These are phyloP conservation scores for Candida gorgasii DNA, from an alignment of 805 yeast genomes.

Conservation along the genomic window DNA sequence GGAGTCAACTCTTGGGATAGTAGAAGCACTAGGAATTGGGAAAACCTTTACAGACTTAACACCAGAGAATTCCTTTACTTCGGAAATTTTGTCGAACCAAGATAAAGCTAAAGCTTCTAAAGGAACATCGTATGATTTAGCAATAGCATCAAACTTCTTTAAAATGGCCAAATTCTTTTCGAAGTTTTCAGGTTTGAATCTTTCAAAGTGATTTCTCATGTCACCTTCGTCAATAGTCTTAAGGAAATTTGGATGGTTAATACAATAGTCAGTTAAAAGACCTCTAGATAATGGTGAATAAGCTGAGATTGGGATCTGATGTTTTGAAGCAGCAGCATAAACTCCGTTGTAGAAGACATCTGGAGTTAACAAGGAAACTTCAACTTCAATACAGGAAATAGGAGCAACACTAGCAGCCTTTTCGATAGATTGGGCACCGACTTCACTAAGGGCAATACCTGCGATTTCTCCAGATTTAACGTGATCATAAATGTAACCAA, in stretches of 20 bases:
- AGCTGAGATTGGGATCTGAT: conserved; percentile 66
- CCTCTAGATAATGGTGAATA: conserved; percentile 89
- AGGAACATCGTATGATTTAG: neutral
- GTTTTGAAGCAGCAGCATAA: conserved; percentile 56
- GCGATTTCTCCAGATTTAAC: conserved; percentile 66
- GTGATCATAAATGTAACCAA: conserved; percentile 55
- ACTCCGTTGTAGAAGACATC: conserved; percentile 68
- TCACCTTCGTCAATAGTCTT: conserved; percentile 7
- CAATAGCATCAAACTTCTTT: conserved; percentile 34
- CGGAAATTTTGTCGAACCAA: conserved; percentile 61
- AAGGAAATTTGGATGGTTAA: conserved; percentile 25
- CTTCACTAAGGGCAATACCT: conserved; percentile 77
- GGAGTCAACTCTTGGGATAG: conserved; percentile 56
- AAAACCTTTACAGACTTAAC: conserved; percentile 47
- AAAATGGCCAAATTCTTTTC: conserved; percentile 53
- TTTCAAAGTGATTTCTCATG: conserved; percentile 23
- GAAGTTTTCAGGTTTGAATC: conserved; percentile 59
- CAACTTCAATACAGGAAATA: conserved; percentile 73
- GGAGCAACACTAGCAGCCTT: conserved; percentile 59
- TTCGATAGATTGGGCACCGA: conserved; percentile 57
- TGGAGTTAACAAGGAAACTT: conserved; percentile 67
- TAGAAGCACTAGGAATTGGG: conserved; percentile 82
- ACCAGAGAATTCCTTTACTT: conserved; percentile 52
- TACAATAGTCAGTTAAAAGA: conserved; percentile 63
- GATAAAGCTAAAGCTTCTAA: conserved; percentile 22